Evolutionary conservation across 2,329 filamentous ascomycete species (phyloP).

Genomic region (Verticillium nonalfalfae): DNA sequence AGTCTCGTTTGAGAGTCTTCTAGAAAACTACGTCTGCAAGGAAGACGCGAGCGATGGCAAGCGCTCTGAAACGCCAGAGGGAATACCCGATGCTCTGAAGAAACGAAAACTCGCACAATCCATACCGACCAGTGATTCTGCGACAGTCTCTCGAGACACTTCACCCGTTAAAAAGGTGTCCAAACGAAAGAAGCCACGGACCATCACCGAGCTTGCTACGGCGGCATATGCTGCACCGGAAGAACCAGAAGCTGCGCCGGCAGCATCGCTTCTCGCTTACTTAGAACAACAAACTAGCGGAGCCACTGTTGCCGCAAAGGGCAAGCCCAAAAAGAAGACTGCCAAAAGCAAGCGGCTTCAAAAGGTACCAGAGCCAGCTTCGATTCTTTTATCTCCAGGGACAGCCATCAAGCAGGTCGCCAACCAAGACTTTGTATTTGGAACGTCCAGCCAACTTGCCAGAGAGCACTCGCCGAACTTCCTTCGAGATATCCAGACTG

Average conservation of each 20-base stretch:
- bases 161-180: constrained; percentile 21
- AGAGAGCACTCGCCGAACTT: constrained; percentile 64
- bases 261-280: constrained; percentile 38
- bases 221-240: constrained; percentile 53
- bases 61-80: constrained; percentile 10
- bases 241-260: constrained; percentile 19
- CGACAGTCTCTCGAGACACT: constrained; percentile 8
- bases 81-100: constrained; percentile 27
- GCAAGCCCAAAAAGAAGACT: constrained; percentile 22
- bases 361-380: constrained; percentile 32
- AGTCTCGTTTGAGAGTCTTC: constrained; percentile 35
- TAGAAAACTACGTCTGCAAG: constrained; percentile 33
- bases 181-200: constrained; percentile 62
- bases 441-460: constrained; percentile 77
- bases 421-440: constrained; percentile 74
- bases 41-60: constrained; percentile 14
- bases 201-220: constrained; percentile 72
- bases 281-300: constrained; percentile 22
- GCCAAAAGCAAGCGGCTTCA: constrained; percentile 26
- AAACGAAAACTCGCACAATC: constrained; percentile 53
- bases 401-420: constrained; percentile 60
- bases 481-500: constrained; percentile 54
- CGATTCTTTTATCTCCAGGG: constrained; percentile 59
- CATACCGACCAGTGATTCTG: constrained; percentile 27
- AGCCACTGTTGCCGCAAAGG: constrained; percentile 22